A percentile compares a stretch with the other conserved stretches of the same genome.
Evolutionary conservation across 495 filamentous ascomycete species (phyloP).

Genomic region (Annulohypoxylon nitens): DNA sequence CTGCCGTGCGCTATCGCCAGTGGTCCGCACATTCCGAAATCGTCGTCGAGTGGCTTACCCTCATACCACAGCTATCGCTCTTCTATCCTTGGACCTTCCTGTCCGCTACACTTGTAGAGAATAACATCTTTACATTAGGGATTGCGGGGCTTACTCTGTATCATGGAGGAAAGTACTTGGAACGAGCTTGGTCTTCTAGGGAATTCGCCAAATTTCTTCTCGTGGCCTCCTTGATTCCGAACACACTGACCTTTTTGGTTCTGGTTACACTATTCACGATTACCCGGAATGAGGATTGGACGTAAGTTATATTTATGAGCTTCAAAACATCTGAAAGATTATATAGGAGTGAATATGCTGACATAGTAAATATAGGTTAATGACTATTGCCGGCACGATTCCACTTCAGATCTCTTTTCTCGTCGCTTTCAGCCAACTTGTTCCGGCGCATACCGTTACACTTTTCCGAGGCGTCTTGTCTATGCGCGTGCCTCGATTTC

Average conservation of each 20-base stretch:
- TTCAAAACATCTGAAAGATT: background rate
- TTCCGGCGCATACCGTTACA: slow-evolving; percentile 97
- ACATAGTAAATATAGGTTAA: slow-evolving; percentile 64
- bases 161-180: slow-evolving; percentile 94
- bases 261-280: slow-evolving; percentile 80
- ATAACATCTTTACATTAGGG: slow-evolving; percentile 88
- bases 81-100: slow-evolving; percentile 94
- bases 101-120: slow-evolving; percentile 89
- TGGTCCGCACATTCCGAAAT: slow-evolving; percentile 68
- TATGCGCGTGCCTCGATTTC: slow-evolving; percentile 90
- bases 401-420: slow-evolving; percentile 93
- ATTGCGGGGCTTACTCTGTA: slow-evolving; percentile 86
- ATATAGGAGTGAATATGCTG: slow-evolving; percentile 31
- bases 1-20: slow-evolving; percentile 77
- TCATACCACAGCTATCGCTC: slow-evolving; percentile 84
- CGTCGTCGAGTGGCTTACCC: slow-evolving; percentile 84
- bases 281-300: slow-evolving; percentile 73
- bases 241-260: slow-evolving; percentile 76
- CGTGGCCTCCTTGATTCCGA: slow-evolving; percentile 81
- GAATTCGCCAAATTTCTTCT: slow-evolving; percentile 94
- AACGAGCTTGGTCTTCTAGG: slow-evolving; percentile 93
- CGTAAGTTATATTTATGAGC: slow-evolving; percentile 66
- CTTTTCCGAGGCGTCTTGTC: slow-evolving; percentile 89
- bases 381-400: slow-evolving; percentile 87
- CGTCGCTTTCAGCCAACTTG: slow-evolving; percentile 97